Evolutionary conservation across 768 basidiomycete species (phyloP), one percentile per base, ranked within the genome.

Genomic region (Agrocybe chaxingu): DNA sequence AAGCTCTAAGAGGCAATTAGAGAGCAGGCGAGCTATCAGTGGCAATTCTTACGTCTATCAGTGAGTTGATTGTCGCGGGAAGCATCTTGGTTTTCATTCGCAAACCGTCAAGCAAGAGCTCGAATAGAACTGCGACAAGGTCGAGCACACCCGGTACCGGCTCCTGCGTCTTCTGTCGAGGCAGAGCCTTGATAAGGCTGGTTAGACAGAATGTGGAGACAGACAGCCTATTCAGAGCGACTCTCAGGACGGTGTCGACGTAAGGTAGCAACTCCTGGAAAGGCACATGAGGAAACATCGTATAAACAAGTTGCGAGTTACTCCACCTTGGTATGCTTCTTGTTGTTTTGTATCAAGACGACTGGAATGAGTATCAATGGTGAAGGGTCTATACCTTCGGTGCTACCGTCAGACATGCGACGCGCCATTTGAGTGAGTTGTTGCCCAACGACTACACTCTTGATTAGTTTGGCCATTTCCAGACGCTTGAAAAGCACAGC

Each of bases 181-280:
- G 56, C 10, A 66, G 68, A 3, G 72, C 66, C 32, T 76, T 59
- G 19, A 87, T 65, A 0, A 87, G 65, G 4, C 70, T 71, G 7
- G 67, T 69, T 18, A 88, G 61, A 45, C 70, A 71, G 19, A 62
- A 54, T 3, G 67, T 62, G 7, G 68, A 67, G n/a, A 86, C 72
- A 38, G 64, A 58, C 9, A 81, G 74, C 47, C 84, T 75, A 34
- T 70, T 70, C 44, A 87, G 59, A 10, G 73, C 65, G 2, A 75
- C 72, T 41, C 86, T 74, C 16, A 90, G 66, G n/a, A 82, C 69
- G 3, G 76, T 80, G 53, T 88, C 86, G n/a, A 76, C 58, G 56
- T 76, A 79, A 2, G 69, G 56, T 8, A 89, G 59, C 42, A 91
- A 62, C 35, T 85, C 85, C 87, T 87, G 44, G 11, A 13, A 37